Conservation (phyloP, 345 rosid species). For the Lepidium sativum region DNA sequence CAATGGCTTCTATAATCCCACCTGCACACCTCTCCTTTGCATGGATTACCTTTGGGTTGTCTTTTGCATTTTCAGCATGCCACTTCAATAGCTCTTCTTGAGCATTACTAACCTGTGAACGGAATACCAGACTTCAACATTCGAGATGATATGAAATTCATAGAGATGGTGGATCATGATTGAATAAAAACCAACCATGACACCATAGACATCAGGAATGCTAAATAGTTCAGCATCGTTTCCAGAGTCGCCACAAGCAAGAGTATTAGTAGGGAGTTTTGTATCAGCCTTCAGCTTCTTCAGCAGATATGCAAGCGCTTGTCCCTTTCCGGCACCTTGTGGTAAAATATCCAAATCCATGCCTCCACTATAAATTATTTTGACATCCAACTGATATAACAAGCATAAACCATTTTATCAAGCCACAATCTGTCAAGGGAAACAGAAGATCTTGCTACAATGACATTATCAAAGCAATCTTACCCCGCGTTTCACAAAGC, state of each 20-base stretch:
- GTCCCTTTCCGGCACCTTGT: slow-evolving; percentile 98
- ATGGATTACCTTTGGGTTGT: slow-evolving; percentile 72
- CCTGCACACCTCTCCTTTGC: slow-evolving; percentile 86
- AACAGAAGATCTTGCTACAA: background rate
- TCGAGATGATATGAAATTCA: background rate
- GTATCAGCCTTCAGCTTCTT: slow-evolving; percentile 65
- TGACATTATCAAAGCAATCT: slow-evolving; percentile 4
- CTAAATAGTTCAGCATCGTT: slow-evolving; percentile 95
- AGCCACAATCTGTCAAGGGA: background rate
- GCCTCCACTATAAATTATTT: slow-evolving; percentile 89
- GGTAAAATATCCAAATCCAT: slow-evolving; percentile 92
- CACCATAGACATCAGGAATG: slow-evolving; percentile 86
- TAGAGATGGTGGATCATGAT: background rate
- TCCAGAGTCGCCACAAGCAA: slow-evolving; percentile 98
- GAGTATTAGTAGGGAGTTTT: slow-evolving; percentile 69
- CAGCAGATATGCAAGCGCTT: slow-evolving; percentile 84
- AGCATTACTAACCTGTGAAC: slow-evolving; percentile 78
- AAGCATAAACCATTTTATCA: background rate
- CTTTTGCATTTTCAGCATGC: slow-evolving; percentile 81
- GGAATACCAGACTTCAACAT: background rate
- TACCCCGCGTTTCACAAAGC: slow-evolving; percentile 62
- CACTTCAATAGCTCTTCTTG: slow-evolving; percentile 96
- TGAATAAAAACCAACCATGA: slow-evolving; percentile 57
- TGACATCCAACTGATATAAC: slow-evolving; percentile 70
- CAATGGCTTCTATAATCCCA: slow-evolving; percentile 88